Evolutionary conservation across 352 stramenopile species (phyloP), one percentile per base, ranked within the genome.

Genomic region (Phytophthora cajani): DNA sequence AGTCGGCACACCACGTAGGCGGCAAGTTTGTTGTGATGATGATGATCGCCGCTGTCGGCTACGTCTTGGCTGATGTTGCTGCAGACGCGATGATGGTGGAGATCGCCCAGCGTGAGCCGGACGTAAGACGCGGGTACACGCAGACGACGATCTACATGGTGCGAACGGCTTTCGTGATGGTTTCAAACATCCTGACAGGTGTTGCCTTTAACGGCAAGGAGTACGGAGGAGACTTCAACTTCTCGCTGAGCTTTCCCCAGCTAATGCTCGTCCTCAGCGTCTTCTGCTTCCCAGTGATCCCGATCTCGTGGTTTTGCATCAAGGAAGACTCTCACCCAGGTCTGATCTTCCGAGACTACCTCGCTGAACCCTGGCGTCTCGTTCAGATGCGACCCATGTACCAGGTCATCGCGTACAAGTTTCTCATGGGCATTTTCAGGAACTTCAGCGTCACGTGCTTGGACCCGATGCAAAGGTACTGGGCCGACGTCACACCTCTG

Each of bases 201-300:
- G 78, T 89, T 32, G 64, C 67, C 5, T 83, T 87, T 68, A 89
- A 89, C 56, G 77, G 77, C 16, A 62, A 77, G 17, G 51, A 85
- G 8, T 89, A 87, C 63, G 79, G 79, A n/a, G 79, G 81, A 17
- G 58, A 77, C 51, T 85, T 90, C 30, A 62, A 82, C 56, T 87
- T 85, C 52, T 84, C 73, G 25, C 46, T 88, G 14, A 72, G 49
- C 5, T 85, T 87, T 58, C 73, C 77, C 17, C 59, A 75, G 40
- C 61, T 87, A 1, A 85, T 88, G 78, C 12, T 77, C 0, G 75
- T 85, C 14, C 61, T 84, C 8, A 69, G 63, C 3, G 64, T 85
- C 12, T 79, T 60, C 40, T 72, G 69, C 19, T 52, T 78, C n/a
- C 76, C 75, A 16, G 65, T 88, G 47, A 78, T 88, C 23, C 76